Base-by-base conservation (phyloP, 1,284 basidiomycete species). In the Rhizoctonia solani region DNA sequence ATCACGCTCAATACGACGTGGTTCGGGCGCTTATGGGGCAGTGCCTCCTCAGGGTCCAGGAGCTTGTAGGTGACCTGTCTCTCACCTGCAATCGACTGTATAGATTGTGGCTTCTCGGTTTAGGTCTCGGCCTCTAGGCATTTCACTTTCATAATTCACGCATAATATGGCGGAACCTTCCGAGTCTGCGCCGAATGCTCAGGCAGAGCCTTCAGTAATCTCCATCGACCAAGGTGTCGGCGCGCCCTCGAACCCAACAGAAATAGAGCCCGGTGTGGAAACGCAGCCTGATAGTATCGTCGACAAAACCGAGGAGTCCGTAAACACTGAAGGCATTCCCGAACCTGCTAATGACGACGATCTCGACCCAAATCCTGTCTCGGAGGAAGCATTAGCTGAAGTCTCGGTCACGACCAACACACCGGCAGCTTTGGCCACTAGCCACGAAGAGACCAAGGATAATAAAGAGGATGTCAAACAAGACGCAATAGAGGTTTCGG, bases 171-270 rank as follows among this genome's bases (percentile, higher is more conserved):
- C 46, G 21, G 32, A 27, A 49, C 11, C 27, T 21, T 25, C 58
- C 25, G 58, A 41, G 3, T 61, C 58, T 23, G 46, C 32, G 6
- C 58, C 58, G 46, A 50, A 11, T 21, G 49, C 46, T 9, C 44
- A 30, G 37, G 47, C 25, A 13, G 58, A 50, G 16, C 58, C 58
- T 41, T 41, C 58, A 4, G 52, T 47, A 5, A 61, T 61, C 14
- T 39, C 58, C 9, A 29, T 59, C 55, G 46, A 61, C 32, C 44
- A 61, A 61, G 46, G 39, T 41, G 37, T 61, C 21, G 58, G 52
- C 58, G 58, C 37, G 47, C 58, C 58, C 58, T 16, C 58, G 5
- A 37, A 46, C 56, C 44, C 44, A 16, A 47, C 44, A 6, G 46
- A 50, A 5, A 23, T n/a, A 16, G 46, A 6, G 29, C 11, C 19